Conservation (phyloP, 2,329 filamentous ascomycete species). For the Paecilomyces dactylethromorphus region DNA sequence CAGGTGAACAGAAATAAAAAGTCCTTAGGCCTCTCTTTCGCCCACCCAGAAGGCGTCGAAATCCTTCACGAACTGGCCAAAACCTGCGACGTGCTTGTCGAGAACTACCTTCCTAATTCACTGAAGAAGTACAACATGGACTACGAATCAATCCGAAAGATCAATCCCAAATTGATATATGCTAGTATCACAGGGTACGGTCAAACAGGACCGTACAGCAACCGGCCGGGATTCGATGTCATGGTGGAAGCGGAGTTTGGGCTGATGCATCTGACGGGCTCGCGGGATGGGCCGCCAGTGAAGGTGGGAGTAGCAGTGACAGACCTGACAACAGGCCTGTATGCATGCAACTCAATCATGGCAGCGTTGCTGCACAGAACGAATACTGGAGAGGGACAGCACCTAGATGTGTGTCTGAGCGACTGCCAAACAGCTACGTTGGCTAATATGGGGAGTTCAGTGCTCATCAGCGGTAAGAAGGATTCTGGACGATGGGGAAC, state of each 20-base stretch:
- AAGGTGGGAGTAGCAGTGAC: slow-evolving; percentile 98
- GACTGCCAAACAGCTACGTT: slow-evolving; percentile 28
- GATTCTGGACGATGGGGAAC: slow-evolving; percentile 49
- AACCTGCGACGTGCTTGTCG: slow-evolving; percentile 82
- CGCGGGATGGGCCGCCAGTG: slow-evolving; percentile 79
- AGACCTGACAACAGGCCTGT: slow-evolving; percentile 88
- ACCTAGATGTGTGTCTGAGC: slow-evolving; percentile 38
- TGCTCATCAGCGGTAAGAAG: slow-evolving; percentile 35
- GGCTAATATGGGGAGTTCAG: slow-evolving; percentile 36
- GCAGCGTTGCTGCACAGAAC: slow-evolving; percentile 76
- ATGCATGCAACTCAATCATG: slow-evolving; percentile 93
- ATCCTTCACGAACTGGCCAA: slow-evolving; percentile 72
- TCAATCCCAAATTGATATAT: slow-evolving; percentile 86
- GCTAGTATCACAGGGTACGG: slow-evolving; percentile 96
- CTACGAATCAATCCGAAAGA: slow-evolving; percentile 68
- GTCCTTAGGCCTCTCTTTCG: slow-evolving; percentile 77
- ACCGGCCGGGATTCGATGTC: slow-evolving; percentile 90
- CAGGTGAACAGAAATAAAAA: slow-evolving; percentile 90
- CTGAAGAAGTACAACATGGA: slow-evolving; percentile 89
- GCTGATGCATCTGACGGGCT: slow-evolving; percentile 95
- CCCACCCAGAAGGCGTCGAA: slow-evolving; percentile 66
- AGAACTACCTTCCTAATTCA: slow-evolving; percentile 89
- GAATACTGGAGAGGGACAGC: slow-evolving; percentile 63
- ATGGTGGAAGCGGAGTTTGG: slow-evolving; percentile 99
- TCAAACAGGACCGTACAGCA: slow-evolving; percentile 84